phyloP scores from a whole-genome alignment of 495 filamentous ascomycete genomes.

The Penicillium cinerascens region DNA sequence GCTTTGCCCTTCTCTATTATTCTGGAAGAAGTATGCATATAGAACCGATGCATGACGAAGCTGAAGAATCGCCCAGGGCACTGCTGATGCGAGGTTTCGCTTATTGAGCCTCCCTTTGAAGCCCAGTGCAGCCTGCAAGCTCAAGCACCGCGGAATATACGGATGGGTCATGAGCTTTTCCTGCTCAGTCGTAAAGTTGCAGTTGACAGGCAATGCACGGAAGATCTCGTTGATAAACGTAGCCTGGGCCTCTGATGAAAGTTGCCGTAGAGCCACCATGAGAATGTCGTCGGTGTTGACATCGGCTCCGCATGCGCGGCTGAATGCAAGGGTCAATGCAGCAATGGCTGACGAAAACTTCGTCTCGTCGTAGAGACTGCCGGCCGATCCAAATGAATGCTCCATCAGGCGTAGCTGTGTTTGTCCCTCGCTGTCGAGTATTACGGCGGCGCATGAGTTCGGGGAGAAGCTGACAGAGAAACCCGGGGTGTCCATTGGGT shows the following conservation, averaged over 20 bases:
- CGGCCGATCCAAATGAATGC: slow-evolving; percentile 41
- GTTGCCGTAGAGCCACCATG: slow-evolving; percentile 52
- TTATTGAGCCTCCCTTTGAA: slow-evolving; percentile 57
- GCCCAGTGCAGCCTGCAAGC: slow-evolving; percentile 65
- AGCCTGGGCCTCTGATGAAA: slow-evolving; percentile 44
- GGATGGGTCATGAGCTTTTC: slow-evolving; percentile 67
- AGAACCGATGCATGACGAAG: slow-evolving; percentile 66
- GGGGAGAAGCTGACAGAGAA: slow-evolving; percentile 70
- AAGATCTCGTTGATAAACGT: slow-evolving; percentile 63
- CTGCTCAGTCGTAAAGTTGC: slow-evolving; percentile 69
- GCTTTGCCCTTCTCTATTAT: slow-evolving; percentile 40
- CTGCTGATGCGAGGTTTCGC: slow-evolving; percentile 60
- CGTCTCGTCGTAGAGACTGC: slow-evolving; percentile 41
- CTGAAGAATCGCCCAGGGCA: slow-evolving; percentile 71
- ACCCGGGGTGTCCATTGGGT: slow-evolving; percentile 36
- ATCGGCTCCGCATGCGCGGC: slow-evolving; percentile 51
- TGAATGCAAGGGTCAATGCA: slow-evolving; percentile 58
- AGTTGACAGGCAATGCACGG: slow-evolving; percentile 59
- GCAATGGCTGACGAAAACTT: slow-evolving; percentile 54
- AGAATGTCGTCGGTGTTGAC: slow-evolving; percentile 72
- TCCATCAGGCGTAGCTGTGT: slow-evolving; percentile 62
- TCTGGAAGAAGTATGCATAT: slow-evolving; percentile 58
- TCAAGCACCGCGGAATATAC: slow-evolving; percentile 64
- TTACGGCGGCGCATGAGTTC: slow-evolving; percentile 63
- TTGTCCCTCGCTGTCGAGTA: slow-evolving; percentile 61